Evolutionary conservation across 2,329 filamentous ascomycete genomes (phyloP).

Genomic region (Chrysoporthe cubensis): DNA sequence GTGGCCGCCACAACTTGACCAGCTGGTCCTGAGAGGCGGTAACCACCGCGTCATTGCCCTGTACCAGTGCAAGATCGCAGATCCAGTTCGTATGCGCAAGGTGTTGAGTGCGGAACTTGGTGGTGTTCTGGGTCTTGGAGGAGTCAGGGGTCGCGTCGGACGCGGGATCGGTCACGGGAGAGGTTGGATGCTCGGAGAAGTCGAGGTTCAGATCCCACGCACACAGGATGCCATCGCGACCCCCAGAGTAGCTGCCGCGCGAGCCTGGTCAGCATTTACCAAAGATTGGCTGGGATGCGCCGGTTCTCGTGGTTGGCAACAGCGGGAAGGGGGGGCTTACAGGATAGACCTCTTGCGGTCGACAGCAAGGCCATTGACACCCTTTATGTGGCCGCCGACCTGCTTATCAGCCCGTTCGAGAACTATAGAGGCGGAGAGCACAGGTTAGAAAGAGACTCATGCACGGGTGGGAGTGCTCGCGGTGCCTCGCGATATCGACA

Average conservation of each 20-base stretch:
- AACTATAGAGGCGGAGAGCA: slow-evolving; percentile 45
- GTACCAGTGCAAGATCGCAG: slow-evolving; percentile 84
- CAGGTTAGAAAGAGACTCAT: slow-evolving; percentile 30
- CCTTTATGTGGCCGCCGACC: slow-evolving; percentile 82
- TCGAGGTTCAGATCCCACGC: slow-evolving; percentile 89
- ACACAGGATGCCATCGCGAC: slow-evolving; percentile 92
- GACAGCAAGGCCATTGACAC: slow-evolving; percentile 91
- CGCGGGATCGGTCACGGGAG: slow-evolving; percentile 34
- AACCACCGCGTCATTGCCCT: slow-evolving; percentile 78
- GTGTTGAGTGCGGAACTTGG: slow-evolving; percentile 63
- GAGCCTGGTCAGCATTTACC: slow-evolving; percentile 33
- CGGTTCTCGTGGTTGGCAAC: background rate
- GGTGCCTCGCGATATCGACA: slow-evolving; percentile 16
- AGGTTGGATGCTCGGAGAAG: slow-evolving; percentile 44
- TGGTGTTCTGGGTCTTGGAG: slow-evolving; percentile 50
- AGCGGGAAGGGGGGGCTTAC: slow-evolving; percentile 56
- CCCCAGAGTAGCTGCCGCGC: slow-evolving; percentile 80
- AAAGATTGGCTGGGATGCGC: background rate
- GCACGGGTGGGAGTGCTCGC: slow-evolving; percentile 6
- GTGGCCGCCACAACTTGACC: slow-evolving; percentile 89
- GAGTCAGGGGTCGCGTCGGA: slow-evolving; percentile 33
- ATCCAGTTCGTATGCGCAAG: slow-evolving; percentile 94
- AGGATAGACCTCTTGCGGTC: slow-evolving; percentile 83
- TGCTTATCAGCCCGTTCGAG: slow-evolving; percentile 63
- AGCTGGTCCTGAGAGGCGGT: slow-evolving; percentile 93